Conservation (phyloP, 164 flowering plant genomes). For the Magnolia kwangsiensis region DNA sequence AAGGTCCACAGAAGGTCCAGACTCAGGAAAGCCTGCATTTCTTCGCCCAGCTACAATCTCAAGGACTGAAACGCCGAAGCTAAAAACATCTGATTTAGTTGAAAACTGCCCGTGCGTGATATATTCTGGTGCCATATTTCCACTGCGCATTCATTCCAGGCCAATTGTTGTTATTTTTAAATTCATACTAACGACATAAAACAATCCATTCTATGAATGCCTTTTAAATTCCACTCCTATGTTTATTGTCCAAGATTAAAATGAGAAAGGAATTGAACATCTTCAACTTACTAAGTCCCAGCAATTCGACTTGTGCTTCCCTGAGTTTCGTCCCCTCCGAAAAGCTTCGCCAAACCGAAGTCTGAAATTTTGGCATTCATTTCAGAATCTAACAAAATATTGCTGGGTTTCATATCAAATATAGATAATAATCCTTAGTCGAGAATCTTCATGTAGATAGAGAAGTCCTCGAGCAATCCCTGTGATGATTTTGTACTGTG, state of each 20-base stretch:
- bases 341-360: conserved; percentile 44
- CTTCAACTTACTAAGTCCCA: conserved; percentile 38
- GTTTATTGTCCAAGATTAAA: not conserved
- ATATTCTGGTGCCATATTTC: conserved; percentile 52
- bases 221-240: no score
- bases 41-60: conserved; percentile 35
- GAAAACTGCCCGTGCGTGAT: conserved; percentile 38
- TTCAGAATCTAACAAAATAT: conserved; percentile 40
- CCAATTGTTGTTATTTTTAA: not conserved
- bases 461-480: conserved; percentile 57
- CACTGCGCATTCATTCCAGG: conserved; percentile 24
- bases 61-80: conserved; percentile 44
- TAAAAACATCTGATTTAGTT: conserved; percentile 40
- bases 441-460: conserved; percentile 61
- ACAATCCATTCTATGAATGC: not conserved
- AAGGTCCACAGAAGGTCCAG: conserved; percentile 14
- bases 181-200: not conserved
- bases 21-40: conserved; percentile 14
- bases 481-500: conserved; percentile 20
- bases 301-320: conserved; percentile 24
- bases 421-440: conserved; percentile 39
- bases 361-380: conserved; percentile 46
- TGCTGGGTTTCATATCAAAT: conserved; percentile 61
- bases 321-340: conserved; percentile 24
- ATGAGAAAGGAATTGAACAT: not conserved